Conservation (phyloP, 768 basidiomycete genomes). For the Cyathus striatus region DNA sequence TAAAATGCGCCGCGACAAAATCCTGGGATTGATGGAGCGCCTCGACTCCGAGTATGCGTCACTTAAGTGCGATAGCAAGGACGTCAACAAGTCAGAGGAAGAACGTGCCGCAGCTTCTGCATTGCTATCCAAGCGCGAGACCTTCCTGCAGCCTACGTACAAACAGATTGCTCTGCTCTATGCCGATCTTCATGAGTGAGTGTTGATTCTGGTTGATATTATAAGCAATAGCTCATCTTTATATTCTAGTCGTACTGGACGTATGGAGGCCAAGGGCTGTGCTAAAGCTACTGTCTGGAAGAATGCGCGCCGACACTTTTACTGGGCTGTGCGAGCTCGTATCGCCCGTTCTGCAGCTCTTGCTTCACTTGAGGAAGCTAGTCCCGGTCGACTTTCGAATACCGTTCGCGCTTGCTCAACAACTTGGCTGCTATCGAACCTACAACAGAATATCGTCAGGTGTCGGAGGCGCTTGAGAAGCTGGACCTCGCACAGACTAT, state of each 20-base stretch:
- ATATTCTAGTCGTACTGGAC: conserved; percentile 73
- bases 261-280: conserved; percentile 97
- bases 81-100: conserved; percentile 64
- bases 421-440: conserved; percentile 53
- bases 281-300: conserved; percentile 87
- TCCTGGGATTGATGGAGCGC: conserved; percentile 87
- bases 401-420: conserved; percentile 60
- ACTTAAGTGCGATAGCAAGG: conserved; percentile 77
- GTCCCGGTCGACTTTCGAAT: conserved; percentile 67
- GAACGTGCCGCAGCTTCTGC: conserved; percentile 68
- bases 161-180: conserved; percentile 92
- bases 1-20: conserved; percentile 95
- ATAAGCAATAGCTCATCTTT: conserved; percentile 6
- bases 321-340: conserved; percentile 89
- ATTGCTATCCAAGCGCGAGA: conserved; percentile 72
- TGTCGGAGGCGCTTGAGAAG: conserved; percentile 64
- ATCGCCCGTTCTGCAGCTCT: conserved; percentile 65
- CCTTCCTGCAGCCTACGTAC: conserved; percentile 81
- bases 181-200: conserved; percentile 95
- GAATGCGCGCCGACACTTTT: conserved; percentile 84
- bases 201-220: conserved; percentile 9
- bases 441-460: conserved; percentile 46
- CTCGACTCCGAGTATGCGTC: conserved; percentile 79
- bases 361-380: conserved; percentile 59
- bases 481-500: conserved; percentile 62